A percentile compares a stretch with the other conserved stretches of the same genome.
Conservation (phyloP, 1,139 yeast genomes). For the Saccharomyces hybrid region DNA sequence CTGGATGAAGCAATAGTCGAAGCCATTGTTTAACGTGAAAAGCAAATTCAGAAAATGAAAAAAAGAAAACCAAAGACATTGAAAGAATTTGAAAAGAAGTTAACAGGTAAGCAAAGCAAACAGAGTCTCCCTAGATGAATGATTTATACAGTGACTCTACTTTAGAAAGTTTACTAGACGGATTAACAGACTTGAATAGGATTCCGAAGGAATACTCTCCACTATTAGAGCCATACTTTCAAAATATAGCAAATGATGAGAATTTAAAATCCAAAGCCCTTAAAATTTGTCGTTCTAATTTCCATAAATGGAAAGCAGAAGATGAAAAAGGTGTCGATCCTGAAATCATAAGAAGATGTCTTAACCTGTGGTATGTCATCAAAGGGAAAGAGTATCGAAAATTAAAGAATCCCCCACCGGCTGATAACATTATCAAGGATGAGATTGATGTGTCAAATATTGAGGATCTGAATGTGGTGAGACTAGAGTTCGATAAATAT, state of each 20-base stretch:
- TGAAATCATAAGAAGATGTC: neutral
- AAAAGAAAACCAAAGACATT: neutral
- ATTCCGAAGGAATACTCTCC: neutral
- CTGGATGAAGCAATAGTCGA: too few relatives aligned
- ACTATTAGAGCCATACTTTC: neutral
- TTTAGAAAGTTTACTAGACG: neutral
- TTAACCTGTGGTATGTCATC: neutral
- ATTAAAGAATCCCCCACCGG: neutral
- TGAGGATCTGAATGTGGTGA: neutral
- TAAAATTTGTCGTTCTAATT: neutral
- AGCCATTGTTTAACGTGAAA: too few relatives aligned
- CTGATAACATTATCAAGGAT: neutral
- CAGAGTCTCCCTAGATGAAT: neutral
- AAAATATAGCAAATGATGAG: neutral
- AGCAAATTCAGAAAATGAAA: neutral
- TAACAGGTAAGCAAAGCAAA: neutral
- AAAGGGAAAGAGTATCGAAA: neutral
- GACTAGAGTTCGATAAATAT: constrained; percentile 1
- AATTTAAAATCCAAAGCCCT: neutral
- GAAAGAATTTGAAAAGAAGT: neutral
- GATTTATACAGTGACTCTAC: neutral
- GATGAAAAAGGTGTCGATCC: neutral
- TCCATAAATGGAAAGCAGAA: neutral
- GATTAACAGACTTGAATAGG: neutral
- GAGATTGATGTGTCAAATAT: neutral